A percentile compares a stretch with the other conserved stretches of the same genome.
These are phyloP conservation scores for Suillus occidentalis DNA, from an alignment of 768 basidiomycete genomes.

Conservation along the genomic window DNA sequence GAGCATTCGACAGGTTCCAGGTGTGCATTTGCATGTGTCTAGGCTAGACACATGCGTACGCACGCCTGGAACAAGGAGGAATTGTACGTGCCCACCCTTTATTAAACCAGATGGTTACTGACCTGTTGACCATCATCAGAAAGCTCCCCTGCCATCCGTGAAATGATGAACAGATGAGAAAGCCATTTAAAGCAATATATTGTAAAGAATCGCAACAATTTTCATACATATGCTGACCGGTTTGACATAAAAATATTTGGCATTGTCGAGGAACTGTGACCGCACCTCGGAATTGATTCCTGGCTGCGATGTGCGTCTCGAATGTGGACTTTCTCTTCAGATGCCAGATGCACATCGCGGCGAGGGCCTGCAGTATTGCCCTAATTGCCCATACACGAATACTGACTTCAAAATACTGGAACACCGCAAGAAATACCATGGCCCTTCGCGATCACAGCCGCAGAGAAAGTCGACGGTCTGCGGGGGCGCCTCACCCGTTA, in stretches of 20 bases:
- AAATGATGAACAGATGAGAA: no score
- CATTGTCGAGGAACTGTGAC: no score
- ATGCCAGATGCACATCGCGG: no score
- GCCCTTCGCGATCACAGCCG: background rate
- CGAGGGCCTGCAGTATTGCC: slow-evolving; percentile 17
- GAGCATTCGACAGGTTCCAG: no score
- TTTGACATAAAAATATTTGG: no score
- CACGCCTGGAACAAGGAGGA: slow-evolving; percentile 25
- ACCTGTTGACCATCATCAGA: slow-evolving; percentile 16
- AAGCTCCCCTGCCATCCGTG: slow-evolving; percentile 21
- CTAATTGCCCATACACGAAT: slow-evolving; percentile 14
- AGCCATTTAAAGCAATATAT: background rate
- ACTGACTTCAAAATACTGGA: slow-evolving; percentile 25
- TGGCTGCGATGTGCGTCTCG: no score
- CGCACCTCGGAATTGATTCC: background rate
- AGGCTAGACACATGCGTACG: slow-evolving; percentile 23
- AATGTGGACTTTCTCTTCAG: no score
- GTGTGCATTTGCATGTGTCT: no score
- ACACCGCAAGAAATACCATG: slow-evolving; percentile 22
- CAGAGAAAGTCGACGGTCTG: background rate
- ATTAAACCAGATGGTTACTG: background rate
- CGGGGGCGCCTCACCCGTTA: slow-evolving; percentile 9
- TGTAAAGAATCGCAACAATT: background rate
- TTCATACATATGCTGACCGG: no score
- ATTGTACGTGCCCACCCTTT: slow-evolving; percentile 17